phyloP scores from a whole-genome alignment of 345 rosid species.

The Turritis glabra region DNA sequence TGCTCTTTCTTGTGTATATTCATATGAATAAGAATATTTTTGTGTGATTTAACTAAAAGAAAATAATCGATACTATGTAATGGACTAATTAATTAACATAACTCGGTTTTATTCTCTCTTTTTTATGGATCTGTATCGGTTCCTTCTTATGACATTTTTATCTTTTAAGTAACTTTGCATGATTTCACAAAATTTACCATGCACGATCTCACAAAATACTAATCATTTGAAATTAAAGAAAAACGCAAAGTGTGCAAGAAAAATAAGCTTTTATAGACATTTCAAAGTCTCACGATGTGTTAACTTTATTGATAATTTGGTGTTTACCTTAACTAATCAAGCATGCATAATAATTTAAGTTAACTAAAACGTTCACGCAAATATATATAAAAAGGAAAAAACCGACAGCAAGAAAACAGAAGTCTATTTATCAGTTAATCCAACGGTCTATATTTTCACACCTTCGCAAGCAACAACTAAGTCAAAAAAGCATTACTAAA shows the following conservation, averaged over 20 bases:
- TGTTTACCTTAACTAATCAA: conserved; percentile 21
- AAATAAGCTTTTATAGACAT: background rate
- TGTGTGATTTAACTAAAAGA: background rate
- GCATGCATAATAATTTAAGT: conserved; percentile 15
- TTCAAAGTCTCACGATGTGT: conserved; percentile 13
- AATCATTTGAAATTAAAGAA: background rate
- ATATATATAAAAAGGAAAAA: background rate
- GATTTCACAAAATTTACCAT: conserved; percentile 13
- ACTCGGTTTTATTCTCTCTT: background rate
- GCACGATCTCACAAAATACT: background rate
- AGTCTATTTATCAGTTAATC: conserved; percentile 14
- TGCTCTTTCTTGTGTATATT: conserved; percentile 14
- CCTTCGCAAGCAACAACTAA: conserved; percentile 24
- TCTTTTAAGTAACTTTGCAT: conserved; percentile 7
- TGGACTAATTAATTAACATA: no score
- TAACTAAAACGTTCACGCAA: conserved; percentile 30
- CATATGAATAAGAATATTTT: no score
- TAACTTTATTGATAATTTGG: conserved; percentile 9
- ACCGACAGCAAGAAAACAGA: conserved; percentile 26
- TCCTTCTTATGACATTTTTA: background rate
- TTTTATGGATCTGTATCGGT: background rate
- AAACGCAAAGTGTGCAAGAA: background rate
- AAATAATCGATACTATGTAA: background rate
- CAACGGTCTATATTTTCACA: conserved; percentile 28
- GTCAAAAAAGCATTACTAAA: conserved; percentile 36